Evolutionary conservation across 2,329 filamentous ascomycete species (phyloP), one percentile per base, ranked within the genome.

Genomic region (Colletotrichum neosansevieriae): DNA sequence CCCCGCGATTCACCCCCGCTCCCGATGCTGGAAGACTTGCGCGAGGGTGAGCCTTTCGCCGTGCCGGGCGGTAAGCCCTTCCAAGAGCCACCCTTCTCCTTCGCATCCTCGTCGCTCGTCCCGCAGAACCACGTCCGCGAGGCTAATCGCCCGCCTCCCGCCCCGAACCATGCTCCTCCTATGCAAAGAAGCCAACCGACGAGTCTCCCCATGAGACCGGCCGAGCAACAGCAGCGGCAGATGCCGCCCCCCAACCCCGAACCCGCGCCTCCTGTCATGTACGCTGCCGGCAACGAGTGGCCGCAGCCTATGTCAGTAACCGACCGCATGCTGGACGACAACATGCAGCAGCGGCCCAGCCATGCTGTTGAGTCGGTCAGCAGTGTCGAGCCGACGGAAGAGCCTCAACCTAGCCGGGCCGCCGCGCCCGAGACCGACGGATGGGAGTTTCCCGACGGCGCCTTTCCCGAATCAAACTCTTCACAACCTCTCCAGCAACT

Each of bases 401-500:
- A 83, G 42, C 73, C 80, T 15, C 75, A 80, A 24, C 84, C 73
- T 69, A 81, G 56, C 45, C 69, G 78, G 24, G 74, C 75, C 1
- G 74, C 75, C 1, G 75, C 78, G 7, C 81, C 84, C 4, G 89
- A 92, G 67, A 76, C 86, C 0, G 94, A 97, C 75, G 93, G 88
- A 9, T 99, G 96, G 96, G 94, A 97, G 75, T 99, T 99, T 73
- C 93, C 95, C 61, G 94, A 98, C 67, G 86, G 89, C 9, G 83
- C 85, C n/a, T 88, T 89, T 59, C 81, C 87, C 0, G 91, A 92
- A 45, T 80, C 87, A 12, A 76, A 78, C 49, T 77, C 81, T 34
- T 73, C 77, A 5, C 84, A 86, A 51, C 79, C 76, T 29, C 75
- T 72, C 2, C 82, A 84, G 58, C 85, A 85, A 62, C 80, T 79